Conservation (phyloP, 495 filamentous ascomycete genomes). For the Annulohypoxylon maeteangense region DNA sequence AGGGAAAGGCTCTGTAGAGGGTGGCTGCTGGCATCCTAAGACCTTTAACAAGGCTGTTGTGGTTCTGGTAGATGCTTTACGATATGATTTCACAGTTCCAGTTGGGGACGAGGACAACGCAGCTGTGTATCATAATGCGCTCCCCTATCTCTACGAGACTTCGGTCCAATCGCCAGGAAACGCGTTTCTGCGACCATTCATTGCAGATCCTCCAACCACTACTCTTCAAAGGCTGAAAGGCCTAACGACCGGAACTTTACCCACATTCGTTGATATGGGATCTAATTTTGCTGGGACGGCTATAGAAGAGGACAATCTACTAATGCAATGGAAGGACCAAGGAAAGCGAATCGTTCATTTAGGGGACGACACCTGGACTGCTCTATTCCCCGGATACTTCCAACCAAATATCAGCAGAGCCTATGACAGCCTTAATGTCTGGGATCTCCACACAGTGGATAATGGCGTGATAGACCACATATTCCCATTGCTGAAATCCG, state of each 20-base stretch:
- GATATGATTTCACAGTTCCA: constrained; percentile 96
- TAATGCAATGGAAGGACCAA: constrained; percentile 80
- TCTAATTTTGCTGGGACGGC: constrained; percentile 95
- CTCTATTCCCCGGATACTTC: constrained; percentile 88
- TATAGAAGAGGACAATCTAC: constrained; percentile 96
- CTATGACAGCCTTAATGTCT: constrained; percentile 98
- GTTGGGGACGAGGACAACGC: constrained; percentile 63
- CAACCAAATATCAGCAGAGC: constrained; percentile 82
- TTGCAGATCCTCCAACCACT: constrained; percentile 94
- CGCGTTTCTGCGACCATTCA: constrained; percentile 92
- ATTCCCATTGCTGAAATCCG: constrained; percentile 77
- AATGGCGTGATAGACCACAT: constrained; percentile 95
- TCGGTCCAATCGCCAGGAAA: constrained; percentile 76
- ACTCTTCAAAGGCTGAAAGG: constrained; percentile 94
- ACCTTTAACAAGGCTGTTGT: constrained; percentile 91
- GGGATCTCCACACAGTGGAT: constrained; percentile 96
- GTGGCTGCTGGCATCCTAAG: constrained; percentile 95
- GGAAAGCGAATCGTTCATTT: constrained; percentile 91
- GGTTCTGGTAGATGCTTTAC: constrained; percentile 90
- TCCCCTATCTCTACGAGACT: constrained; percentile 86
- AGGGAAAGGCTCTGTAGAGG: constrained; percentile 61
- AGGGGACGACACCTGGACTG: constrained; percentile 96
- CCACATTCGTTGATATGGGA: constrained; percentile 92
- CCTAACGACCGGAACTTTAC: constrained; percentile 92
- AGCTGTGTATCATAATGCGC: constrained; percentile 84